Conservation (phyloP, 176 grass and related monocot genomes). For the Aegilops sharonensis region DNA sequence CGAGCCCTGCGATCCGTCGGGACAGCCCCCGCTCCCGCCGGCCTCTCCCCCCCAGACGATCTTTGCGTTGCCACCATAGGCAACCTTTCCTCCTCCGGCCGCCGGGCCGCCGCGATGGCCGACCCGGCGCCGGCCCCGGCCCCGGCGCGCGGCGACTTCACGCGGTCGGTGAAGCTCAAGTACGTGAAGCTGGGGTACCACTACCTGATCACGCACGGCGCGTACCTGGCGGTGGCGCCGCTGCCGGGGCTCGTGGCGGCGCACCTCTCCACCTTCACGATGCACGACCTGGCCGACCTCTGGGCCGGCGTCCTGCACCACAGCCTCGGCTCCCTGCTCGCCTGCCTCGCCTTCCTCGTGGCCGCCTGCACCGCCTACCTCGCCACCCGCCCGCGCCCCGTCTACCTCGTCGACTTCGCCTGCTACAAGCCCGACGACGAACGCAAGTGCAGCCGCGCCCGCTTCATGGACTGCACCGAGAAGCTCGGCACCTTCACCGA, state of each 20-base stretch:
- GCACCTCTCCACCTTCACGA: conserved; percentile 58
- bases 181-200: conserved; percentile 85
- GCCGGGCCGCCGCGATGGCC: neutral
- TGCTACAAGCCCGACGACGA: conserved; percentile 64
- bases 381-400: conserved; percentile 47
- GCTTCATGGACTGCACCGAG: conserved; percentile 58
- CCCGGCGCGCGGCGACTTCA: conserved; percentile 32
- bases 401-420: conserved; percentile 68
- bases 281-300: conserved; percentile 28
- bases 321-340: conserved; percentile 37
- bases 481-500: conserved; percentile 41
- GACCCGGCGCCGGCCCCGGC: neutral
- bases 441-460: conserved; percentile 37
- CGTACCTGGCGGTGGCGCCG: conserved; percentile 44
- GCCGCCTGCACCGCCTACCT: conserved; percentile 46
- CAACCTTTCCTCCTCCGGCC: neutral
- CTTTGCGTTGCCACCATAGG: neutral
- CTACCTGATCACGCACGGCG: conserved; percentile 58
- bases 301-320: conserved; percentile 42
- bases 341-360: conserved; percentile 39
- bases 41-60: neutral
- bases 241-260: conserved; percentile 28
- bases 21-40: neutral
- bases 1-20: neutral
- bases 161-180: conserved; percentile 74